phyloP scores from a whole-genome alignment of 768 basidiomycete genomes.

The Mycena vulgaris region DNA sequence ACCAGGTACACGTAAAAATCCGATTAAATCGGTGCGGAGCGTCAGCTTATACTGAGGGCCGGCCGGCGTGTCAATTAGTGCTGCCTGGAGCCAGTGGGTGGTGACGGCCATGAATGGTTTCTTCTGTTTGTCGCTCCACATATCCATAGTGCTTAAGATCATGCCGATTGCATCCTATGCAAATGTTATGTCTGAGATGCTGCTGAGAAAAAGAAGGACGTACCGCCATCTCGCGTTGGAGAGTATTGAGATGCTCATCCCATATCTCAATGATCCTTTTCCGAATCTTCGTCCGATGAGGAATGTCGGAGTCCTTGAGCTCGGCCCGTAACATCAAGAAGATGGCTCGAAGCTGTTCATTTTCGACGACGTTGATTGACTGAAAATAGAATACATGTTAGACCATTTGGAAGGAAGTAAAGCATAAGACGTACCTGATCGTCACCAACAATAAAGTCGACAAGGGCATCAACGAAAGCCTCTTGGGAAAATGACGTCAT shows the following conservation, averaged over 20 bases:
- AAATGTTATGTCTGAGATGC: slow-evolving; percentile 21
- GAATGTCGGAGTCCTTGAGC: slow-evolving; percentile 51
- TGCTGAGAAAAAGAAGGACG: slow-evolving; percentile 38
- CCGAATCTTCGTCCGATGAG: slow-evolving; percentile 43
- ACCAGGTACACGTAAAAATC: slow-evolving; percentile 53
- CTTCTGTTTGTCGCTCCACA: slow-evolving; percentile 55
- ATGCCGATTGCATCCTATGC: slow-evolving; percentile 52
- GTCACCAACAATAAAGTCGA: slow-evolving; percentile 17
- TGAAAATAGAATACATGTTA: background rate
- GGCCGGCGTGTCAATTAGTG: slow-evolving; percentile 32
- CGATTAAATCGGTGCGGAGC: slow-evolving; percentile 52
- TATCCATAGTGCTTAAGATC: slow-evolving; percentile 54
- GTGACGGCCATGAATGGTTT: slow-evolving; percentile 60
- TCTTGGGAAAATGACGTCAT: slow-evolving; percentile 39
- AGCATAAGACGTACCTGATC: slow-evolving; percentile 8
- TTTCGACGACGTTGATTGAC: slow-evolving; percentile 34
- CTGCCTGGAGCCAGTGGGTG: slow-evolving; percentile 56
- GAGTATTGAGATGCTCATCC: slow-evolving; percentile 41
- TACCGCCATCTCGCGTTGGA: slow-evolving; percentile 42
- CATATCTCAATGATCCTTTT: slow-evolving; percentile 41
- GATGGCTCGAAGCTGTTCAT: slow-evolving; percentile 29
- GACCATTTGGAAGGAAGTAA: background rate
- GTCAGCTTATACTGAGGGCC: slow-evolving; percentile 41
- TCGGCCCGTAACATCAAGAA: slow-evolving; percentile 45
- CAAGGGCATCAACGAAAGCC: slow-evolving; percentile 11